Conservation (phyloP, 2,329 filamentous ascomycete genomes). For the Delphinella strobiligena region DNA sequence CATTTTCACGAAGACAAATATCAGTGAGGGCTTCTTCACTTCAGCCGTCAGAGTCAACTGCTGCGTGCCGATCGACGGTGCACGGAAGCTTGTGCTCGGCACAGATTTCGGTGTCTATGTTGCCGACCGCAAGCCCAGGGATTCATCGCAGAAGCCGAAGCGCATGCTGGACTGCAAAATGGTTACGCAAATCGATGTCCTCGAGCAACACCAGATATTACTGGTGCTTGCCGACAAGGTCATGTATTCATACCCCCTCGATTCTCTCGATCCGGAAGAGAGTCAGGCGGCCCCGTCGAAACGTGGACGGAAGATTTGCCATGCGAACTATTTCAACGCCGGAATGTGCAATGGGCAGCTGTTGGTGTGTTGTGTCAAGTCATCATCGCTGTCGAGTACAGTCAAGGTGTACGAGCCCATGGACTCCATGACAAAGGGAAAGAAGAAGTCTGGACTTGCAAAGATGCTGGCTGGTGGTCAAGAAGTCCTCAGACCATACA, state of each 20-base stretch:
- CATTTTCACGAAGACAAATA: constrained; percentile 54
- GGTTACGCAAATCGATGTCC: constrained; percentile 89
- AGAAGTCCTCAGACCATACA: constrained; percentile 91
- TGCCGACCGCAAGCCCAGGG: constrained; percentile 80
- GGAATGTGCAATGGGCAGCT: constrained; percentile 91
- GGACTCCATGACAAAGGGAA: constrained; percentile 71
- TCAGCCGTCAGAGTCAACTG: constrained; percentile 84
- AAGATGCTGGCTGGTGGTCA: constrained; percentile 93
- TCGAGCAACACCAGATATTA: constrained; percentile 88
- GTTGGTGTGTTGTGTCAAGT: constrained; percentile 93
- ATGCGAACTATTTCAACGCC: constrained; percentile 97
- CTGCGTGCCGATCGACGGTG: constrained; percentile 87
- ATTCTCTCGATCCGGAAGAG: constrained; percentile 76
- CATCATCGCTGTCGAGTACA: constrained; percentile 80
- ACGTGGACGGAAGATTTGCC: constrained; percentile 89
- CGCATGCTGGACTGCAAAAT: constrained; percentile 75
- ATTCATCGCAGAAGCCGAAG: constrained; percentile 58
- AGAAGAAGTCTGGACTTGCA: constrained; percentile 88
- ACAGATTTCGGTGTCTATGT: constrained; percentile 91
- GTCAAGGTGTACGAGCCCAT: constrained; percentile 99
- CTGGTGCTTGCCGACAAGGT: constrained; percentile 90
- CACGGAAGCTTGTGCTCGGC: constrained; percentile 84
- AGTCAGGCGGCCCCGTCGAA: constrained; percentile 60
- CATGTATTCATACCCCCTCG: constrained; percentile 75
- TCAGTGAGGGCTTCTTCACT: constrained; percentile 85